Conservation (phyloP, 148 eudicot species). For the Heliamphora exappendiculata region DNA sequence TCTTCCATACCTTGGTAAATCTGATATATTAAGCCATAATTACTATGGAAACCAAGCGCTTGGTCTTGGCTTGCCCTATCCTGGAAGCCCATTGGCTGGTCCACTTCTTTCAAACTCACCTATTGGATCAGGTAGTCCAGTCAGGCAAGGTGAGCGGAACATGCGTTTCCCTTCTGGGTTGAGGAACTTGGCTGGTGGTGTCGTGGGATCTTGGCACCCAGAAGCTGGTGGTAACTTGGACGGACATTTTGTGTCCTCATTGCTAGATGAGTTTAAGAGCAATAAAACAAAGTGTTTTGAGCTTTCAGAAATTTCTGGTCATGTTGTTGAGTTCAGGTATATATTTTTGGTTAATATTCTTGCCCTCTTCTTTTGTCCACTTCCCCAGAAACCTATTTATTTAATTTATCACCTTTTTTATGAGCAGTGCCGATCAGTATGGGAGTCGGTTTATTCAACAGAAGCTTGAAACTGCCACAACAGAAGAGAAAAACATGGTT, state of each 20-base stretch:
- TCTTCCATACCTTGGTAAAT: conserved; percentile 41
- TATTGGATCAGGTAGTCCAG: conserved; percentile 56
- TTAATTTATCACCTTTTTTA: conserved; percentile 12
- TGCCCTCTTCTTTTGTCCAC: background rate
- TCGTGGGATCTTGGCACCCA: conserved; percentile 70
- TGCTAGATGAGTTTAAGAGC: conserved; percentile 79
- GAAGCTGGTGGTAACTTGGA: conserved; percentile 56
- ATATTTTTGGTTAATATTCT: conserved; percentile 3
- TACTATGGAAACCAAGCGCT: conserved; percentile 53
- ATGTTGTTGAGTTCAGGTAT: conserved; percentile 80
- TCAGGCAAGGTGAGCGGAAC: conserved; percentile 57
- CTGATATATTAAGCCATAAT: conserved; percentile 52
- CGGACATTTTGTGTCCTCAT: conserved; percentile 53
- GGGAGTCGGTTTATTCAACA: conserved; percentile 93
- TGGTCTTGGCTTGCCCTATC: conserved; percentile 60
- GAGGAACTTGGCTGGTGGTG: conserved; percentile 54
- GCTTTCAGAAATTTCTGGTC: conserved; percentile 74
- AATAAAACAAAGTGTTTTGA: conserved; percentile 74
- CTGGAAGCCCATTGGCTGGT: conserved; percentile 50
- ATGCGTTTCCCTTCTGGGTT: conserved; percentile 53
- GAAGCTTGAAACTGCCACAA: conserved; percentile 68
- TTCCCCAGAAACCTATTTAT: background rate
- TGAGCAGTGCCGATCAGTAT: conserved; percentile 72
- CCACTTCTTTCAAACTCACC: conserved; percentile 63
- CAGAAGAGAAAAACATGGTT: conserved; percentile 67